These are phyloP conservation scores for Glaciozyma martinii DNA, from an alignment of 768 basidiomycete species.

Conservation along the genomic window DNA sequence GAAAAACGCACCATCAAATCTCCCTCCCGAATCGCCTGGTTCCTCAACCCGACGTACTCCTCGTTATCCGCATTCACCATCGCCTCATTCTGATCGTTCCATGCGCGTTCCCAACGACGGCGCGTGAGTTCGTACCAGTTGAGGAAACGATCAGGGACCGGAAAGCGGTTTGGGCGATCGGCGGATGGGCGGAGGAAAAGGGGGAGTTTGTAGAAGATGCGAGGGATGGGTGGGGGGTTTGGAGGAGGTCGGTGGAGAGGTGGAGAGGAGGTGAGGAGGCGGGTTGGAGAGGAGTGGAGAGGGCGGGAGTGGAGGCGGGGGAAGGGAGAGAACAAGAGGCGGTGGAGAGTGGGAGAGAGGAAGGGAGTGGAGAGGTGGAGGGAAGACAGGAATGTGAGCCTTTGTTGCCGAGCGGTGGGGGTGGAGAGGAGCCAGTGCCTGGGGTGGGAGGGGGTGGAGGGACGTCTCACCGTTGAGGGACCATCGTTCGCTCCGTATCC, in stretches of 20 bases:
- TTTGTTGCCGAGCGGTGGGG: too few species aligned
- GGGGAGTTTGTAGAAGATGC: constrained; percentile 13
- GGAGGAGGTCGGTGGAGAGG: background rate
- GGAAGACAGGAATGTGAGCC: background rate
- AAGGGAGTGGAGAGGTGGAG: background rate
- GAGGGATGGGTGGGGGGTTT: background rate
- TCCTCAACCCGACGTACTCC: constrained; percentile 61
- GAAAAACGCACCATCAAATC: constrained; percentile 54
- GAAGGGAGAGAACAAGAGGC: background rate
- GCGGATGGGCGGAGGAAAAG: constrained; percentile 18
- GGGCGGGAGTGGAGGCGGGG: background rate
- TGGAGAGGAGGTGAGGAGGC: background rate
- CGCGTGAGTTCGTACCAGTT: too few species aligned
- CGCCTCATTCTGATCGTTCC: constrained; percentile 23
- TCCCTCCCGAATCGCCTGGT: constrained; percentile 66
- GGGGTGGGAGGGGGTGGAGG: background rate
- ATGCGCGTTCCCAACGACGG: too few species aligned
- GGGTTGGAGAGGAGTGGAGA: background rate
- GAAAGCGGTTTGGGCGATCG: constrained; percentile 6
- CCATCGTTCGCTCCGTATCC: constrained; percentile 26
- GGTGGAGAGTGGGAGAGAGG: background rate
- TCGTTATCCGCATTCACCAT: constrained; percentile 42
- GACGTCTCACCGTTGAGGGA: constrained; percentile 23
- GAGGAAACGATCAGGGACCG: background rate
- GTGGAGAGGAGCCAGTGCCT: background rate